These are phyloP conservation scores for Pelagophyceae sp. DNA, from an alignment of 352 stramenopile species.

Conservation along the genomic window DNA sequence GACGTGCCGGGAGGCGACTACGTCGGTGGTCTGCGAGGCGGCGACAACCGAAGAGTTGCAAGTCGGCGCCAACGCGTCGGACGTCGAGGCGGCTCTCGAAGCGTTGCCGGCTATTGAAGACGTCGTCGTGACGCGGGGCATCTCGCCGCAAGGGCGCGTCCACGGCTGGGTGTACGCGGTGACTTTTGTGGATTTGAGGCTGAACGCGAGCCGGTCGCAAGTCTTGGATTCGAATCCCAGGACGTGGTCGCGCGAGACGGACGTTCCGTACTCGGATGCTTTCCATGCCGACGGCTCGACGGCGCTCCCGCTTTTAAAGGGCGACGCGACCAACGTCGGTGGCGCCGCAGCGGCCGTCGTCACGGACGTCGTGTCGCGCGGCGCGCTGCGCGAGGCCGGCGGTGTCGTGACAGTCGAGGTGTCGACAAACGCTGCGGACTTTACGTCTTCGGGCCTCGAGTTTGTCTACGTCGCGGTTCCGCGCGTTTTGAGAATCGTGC, in stretches of 20 bases:
- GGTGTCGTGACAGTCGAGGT: conserved; percentile 67
- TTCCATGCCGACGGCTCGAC: conserved; percentile 20
- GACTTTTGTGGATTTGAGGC: background rate
- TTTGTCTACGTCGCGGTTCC: conserved; percentile 60
- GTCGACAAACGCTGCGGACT: conserved; percentile 69
- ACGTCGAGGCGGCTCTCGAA: conserved; percentile 52
- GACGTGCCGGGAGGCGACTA: conserved; percentile 45
- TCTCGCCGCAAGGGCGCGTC: background rate
- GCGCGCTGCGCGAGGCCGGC: conserved; percentile 39
- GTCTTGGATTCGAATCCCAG: background rate
- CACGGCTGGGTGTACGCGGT: conserved; percentile 12
- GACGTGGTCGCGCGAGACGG: background rate
- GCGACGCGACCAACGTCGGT: background rate
- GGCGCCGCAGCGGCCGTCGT: conserved; percentile 22
- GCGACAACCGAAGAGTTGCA: conserved; percentile 42
- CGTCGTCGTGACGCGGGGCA: conserved; percentile 44
- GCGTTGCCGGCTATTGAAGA: conserved; percentile 49
- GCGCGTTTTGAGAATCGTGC: conserved; percentile 50
- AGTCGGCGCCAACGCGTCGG: conserved; percentile 43
- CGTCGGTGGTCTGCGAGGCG: conserved; percentile 36
- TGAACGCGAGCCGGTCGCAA: background rate
- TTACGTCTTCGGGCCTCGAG: conserved; percentile 42
- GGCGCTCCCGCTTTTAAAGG: conserved; percentile 15
- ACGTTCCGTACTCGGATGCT: background rate
- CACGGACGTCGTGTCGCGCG: conserved; percentile 31